phyloP scores from a whole-genome alignment of 495 filamentous ascomycete genomes.

The Penicillium canariense region DNA sequence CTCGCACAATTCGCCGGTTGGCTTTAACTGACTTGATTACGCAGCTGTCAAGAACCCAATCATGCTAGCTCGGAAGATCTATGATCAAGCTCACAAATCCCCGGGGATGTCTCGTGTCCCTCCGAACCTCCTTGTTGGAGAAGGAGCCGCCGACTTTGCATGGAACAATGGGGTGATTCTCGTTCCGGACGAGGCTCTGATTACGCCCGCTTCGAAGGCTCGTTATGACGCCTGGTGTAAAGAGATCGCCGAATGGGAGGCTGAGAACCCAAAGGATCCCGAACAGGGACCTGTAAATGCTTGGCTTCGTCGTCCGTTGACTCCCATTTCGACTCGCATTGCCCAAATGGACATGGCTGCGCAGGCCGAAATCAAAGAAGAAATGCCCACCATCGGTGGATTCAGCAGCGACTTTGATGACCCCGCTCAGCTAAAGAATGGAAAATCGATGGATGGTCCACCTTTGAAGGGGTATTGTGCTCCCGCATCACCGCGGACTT shows the following conservation, averaged over 20 bases:
- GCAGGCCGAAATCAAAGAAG: not conserved
- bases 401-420: not conserved
- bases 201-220: conserved; percentile 70
- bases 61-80: conserved; percentile 74
- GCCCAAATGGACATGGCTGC: not conserved
- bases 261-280: conserved; percentile 8
- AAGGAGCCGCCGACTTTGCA: conserved; percentile 83
- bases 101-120: conserved; percentile 83
- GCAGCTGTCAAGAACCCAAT: conserved; percentile 92
- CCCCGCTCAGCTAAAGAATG: not conserved
- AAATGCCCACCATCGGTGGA: not conserved
- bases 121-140: conserved; percentile 83
- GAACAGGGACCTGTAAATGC: not conserved
- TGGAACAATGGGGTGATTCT: conserved; percentile 68
- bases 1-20: conserved; percentile 1
- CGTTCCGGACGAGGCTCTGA: conserved; percentile 65
- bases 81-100: conserved; percentile 67
- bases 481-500: too few relatives aligned
- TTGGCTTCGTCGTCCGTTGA: conserved; percentile 8
- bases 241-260: conserved; percentile 59
- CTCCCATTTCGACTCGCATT: conserved; percentile 1
- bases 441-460: not conserved
- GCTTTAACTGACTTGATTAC: conserved; percentile 5
- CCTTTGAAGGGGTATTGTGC: not conserved
- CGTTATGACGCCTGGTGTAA: conserved; percentile 73